Evolutionary conservation across 805 yeast species (phyloP).

Genomic region (Candida andamanensis): DNA sequence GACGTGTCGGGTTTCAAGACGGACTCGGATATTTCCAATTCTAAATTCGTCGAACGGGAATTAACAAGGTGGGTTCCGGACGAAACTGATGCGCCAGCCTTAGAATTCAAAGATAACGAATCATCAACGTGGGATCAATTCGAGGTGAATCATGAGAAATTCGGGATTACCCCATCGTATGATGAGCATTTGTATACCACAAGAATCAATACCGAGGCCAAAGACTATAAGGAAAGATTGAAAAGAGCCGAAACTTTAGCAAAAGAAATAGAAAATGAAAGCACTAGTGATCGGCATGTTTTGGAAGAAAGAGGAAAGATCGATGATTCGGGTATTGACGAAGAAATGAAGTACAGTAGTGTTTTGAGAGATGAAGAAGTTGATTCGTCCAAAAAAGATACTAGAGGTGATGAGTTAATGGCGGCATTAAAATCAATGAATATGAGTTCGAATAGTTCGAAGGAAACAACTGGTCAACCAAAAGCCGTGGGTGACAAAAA

Average conservation of each 20-base stretch:
- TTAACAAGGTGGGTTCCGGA: constrained; percentile 78
- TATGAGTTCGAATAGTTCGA: constrained; percentile 37
- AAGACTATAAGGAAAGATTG: constrained; percentile 62
- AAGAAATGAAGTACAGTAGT: constrained; percentile 94
- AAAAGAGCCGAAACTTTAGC: constrained; percentile 76
- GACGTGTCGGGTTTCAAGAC: constrained; percentile 53
- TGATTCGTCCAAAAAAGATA: constrained; percentile 6
- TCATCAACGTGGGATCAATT: constrained; percentile 82
- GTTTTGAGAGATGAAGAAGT: constrained; percentile 48
- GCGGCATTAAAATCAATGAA: constrained; percentile 38
- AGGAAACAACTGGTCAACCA: not conserved
- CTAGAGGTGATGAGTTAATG: constrained; percentile 45
- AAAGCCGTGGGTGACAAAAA: constrained; percentile 13
- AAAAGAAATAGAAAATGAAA: constrained; percentile 70
- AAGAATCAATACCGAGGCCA: constrained; percentile 59
- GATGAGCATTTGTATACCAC: constrained; percentile 90
- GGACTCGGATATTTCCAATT: constrained; percentile 75
- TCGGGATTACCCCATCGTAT: constrained; percentile 79
- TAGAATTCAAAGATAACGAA: constrained; percentile 28
- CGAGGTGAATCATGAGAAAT: constrained; percentile 80
- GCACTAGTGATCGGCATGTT: constrained; percentile 68
- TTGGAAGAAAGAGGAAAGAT: constrained; percentile 88
- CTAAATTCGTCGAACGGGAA: constrained; percentile 55
- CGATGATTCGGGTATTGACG: constrained; percentile 81
- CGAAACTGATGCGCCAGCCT: constrained; percentile 12